A percentile compares a stretch with the other conserved stretches of the same genome.
Evolutionary conservation across 768 basidiomycete species (phyloP).

Genomic region (Exidia glandulosa): DNA sequence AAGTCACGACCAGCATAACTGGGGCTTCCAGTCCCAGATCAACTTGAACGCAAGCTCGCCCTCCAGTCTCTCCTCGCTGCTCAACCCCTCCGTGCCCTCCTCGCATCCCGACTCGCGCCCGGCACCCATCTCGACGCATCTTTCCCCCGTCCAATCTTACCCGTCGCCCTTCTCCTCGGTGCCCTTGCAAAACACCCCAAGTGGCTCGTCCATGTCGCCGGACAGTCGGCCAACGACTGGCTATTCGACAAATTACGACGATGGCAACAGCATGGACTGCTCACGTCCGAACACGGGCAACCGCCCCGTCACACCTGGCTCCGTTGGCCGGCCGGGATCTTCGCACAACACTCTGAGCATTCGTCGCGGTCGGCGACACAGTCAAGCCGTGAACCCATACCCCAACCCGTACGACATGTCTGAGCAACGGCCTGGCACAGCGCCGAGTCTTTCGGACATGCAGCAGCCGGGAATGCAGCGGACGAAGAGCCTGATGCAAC

Average conservation of each 20-base stretch:
- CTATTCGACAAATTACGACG: slow-evolving; percentile 53
- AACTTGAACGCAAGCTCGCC: slow-evolving; percentile 24
- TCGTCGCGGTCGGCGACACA: slow-evolving; percentile 65
- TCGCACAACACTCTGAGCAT: slow-evolving; percentile 39
- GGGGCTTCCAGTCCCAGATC: slow-evolving; percentile 26
- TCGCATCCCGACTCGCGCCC: slow-evolving; percentile 19
- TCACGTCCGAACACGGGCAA: slow-evolving; percentile 1
- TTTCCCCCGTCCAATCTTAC: slow-evolving; percentile 60
- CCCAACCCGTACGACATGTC: slow-evolving; percentile 60
- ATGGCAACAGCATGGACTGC: slow-evolving; percentile 21
- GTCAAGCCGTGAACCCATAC: slow-evolving; percentile 81
- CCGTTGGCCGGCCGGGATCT: slow-evolving; percentile 31
- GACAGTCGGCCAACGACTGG: slow-evolving; percentile 80
- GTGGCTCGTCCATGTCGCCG: slow-evolving; percentile 63
- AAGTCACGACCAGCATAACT: slow-evolving; percentile 26
- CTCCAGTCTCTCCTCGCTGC: slow-evolving; percentile 60
- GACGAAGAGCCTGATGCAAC: slow-evolving; percentile 74
- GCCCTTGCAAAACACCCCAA: slow-evolving; percentile 37
- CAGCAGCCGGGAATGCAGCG: slow-evolving; percentile 52
- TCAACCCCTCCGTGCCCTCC: slow-evolving; percentile 44
- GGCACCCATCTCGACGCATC: slow-evolving; percentile 33
- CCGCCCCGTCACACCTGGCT: slow-evolving; percentile 46
- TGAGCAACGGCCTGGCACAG: slow-evolving; percentile 23
- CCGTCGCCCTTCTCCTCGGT: slow-evolving; percentile 58
- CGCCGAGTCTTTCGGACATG: slow-evolving; percentile 31